Evolutionary conservation across 306 rosid species (phyloP).

Genomic region (Pterocarpus macrocarpus): DNA sequence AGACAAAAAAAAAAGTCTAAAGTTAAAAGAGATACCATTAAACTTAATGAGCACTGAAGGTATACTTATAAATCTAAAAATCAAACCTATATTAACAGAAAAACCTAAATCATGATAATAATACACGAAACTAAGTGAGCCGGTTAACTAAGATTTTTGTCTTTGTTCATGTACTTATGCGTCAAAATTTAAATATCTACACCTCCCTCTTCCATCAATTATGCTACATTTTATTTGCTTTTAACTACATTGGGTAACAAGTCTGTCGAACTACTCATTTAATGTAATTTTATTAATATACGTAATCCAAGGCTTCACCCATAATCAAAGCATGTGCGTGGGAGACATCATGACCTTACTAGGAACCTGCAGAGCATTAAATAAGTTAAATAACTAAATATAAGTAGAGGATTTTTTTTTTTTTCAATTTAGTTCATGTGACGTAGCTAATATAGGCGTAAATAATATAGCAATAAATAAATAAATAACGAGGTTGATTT

Average conservation of each 20-base stretch:
- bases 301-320: neutral
- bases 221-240: neutral
- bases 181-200: neutral
- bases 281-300: neutral
- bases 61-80: too few relatives aligned
- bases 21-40: too few relatives aligned
- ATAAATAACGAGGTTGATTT: neutral
- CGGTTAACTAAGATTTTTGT: neutral
- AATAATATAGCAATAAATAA: neutral
- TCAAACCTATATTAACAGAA: too few relatives aligned
- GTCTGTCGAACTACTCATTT: neutral
- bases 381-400: neutral
- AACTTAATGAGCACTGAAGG: too few relatives aligned
- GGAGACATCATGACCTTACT: neutral
- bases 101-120: too few relatives aligned
- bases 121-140: too few relatives aligned
- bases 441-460: neutral
- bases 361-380: neutral
- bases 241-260: neutral
- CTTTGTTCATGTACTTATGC: neutral
- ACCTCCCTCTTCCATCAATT: neutral
- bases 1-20: too few relatives aligned
- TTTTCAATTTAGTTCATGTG: neutral
- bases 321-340: slow-evolving; percentile 1
- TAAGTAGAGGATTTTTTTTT: neutral